Percentiles rank a stretch among this genome's conserved stretches.
Evolutionary conservation across 371 early-diverging fungal species (phyloP).

Genomic region (Coemansia sp.): DNA sequence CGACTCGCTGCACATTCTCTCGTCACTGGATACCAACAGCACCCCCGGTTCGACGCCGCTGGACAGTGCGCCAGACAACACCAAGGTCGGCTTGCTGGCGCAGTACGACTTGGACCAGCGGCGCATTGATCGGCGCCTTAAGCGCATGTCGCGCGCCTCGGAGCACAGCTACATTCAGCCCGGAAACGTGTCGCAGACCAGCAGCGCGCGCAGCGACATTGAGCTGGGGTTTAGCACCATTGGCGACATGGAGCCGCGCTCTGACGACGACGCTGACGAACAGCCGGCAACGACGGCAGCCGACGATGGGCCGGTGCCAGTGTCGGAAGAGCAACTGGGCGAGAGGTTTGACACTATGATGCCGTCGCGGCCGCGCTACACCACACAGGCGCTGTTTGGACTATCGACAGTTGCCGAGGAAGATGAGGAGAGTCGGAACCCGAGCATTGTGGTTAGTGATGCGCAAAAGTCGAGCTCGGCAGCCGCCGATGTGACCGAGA

Average conservation of each 20-base stretch:
- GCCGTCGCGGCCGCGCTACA: constrained; percentile 27
- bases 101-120: constrained; percentile 38
- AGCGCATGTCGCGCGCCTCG: constrained; percentile 13
- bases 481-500: constrained; percentile 9
- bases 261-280: constrained; percentile 13
- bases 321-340: constrained; percentile 3
- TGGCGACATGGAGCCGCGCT: constrained; percentile 12
- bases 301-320: background rate
- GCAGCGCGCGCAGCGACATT: too few species aligned
- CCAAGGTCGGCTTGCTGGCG: constrained; percentile 36
- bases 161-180: constrained; percentile 12
- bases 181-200: background rate
- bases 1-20: constrained; percentile 39
- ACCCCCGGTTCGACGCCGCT: constrained; percentile 40
- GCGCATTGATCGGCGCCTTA: constrained; percentile 16
- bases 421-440: constrained; percentile 31
- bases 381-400: constrained; percentile 27
- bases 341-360: constrained; percentile 28
- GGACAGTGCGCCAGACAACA: constrained; percentile 37
- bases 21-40: constrained; percentile 35
- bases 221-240: too few species aligned
- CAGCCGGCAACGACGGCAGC: background rate
- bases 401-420: constrained; percentile 39
- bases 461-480: constrained; percentile 6
- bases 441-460: constrained; percentile 30